Base-by-base conservation (phyloP, 163 green algal genomes). In the Prototheca wickerhamii region DNA sequence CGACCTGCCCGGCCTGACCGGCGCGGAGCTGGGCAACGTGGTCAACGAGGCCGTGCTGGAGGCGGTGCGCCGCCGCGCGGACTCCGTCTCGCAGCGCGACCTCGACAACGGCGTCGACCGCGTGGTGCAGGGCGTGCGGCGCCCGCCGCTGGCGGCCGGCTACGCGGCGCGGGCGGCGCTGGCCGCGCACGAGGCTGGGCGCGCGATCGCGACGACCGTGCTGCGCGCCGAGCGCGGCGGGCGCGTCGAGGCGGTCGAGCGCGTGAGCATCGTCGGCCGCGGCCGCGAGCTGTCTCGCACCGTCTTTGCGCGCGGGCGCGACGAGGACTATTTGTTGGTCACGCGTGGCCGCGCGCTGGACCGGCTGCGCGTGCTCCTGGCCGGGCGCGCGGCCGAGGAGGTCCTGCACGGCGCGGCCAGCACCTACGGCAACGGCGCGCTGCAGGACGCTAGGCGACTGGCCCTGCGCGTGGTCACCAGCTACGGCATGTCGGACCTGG, bases 21-120 rank as follows among this genome's bases (percentile, higher is more conserved):
- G 88, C 35, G 91, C 91, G 7, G 87, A 97, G 76, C 82, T 97
- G 57, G 86, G 75, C 58, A 95, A 95, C 78, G 84, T 96, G 49
- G 72, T 95, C 40, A 96, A 96, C 69, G 91, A 97, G 78, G 81
- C 84, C n/a, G 82, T 87, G 33, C 68, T 96, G 63, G 70, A 71
- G 40, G 82, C 82, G 49, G 76, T 88, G 35, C 66, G 83, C 33
- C 58, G 81, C 21, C 51, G 67, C n/a, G 75, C 49, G 6, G 17
- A 72, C 15, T 28, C 64, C 57, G 83, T 92, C 51, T 78, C 71
- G 6, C 73, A 69, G 34, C 35, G 54, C 21, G 87, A 94, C 76
- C 78, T 95, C 33, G 83, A 88, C 72, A 71, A 78, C 10, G 87
- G 81, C 3, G 78, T 94, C 37, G 88, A 95, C 69, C 74, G 89